phyloP scores from a whole-genome alignment of 768 basidiomycete species.

The Lactarius sp. region DNA sequence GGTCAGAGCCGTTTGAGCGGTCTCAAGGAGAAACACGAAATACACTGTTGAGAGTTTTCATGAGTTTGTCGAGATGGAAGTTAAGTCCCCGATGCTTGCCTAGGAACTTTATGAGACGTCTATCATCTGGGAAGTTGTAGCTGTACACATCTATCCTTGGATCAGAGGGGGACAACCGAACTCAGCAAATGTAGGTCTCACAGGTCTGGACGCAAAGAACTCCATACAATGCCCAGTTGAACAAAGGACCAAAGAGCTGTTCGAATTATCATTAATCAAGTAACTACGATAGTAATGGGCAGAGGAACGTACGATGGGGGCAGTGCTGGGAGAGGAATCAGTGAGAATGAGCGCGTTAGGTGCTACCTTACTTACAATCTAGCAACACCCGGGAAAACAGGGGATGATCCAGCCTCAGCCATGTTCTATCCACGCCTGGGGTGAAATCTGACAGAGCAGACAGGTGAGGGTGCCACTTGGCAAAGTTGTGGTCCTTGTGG shows the following conservation, averaged over 20 bases:
- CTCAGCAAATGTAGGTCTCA: neutral
- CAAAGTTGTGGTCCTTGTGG: no score
- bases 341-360: neutral
- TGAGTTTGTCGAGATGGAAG: neutral
- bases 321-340: constrained; percentile 1
- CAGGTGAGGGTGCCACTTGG: no score
- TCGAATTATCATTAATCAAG: no score
- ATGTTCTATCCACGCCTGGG: neutral
- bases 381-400: neutral
- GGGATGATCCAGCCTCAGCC: neutral
- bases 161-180: neutral
- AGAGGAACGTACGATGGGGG: neutral
- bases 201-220: constrained; percentile 4
- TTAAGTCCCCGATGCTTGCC: neutral
- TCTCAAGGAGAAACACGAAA: constrained; percentile 12
- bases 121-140: constrained; percentile 18
- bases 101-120: neutral
- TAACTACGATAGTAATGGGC: neutral
- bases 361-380: neutral
- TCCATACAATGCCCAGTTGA: neutral
- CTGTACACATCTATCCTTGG: constrained; percentile 8
- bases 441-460: no score
- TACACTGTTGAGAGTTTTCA: neutral
- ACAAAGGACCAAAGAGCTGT: constrained; percentile 1
- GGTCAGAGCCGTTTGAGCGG: constrained; percentile 11